Base-by-base conservation (phyloP, 768 basidiomycete species). In the Pleurotus tuoliensis region DNA sequence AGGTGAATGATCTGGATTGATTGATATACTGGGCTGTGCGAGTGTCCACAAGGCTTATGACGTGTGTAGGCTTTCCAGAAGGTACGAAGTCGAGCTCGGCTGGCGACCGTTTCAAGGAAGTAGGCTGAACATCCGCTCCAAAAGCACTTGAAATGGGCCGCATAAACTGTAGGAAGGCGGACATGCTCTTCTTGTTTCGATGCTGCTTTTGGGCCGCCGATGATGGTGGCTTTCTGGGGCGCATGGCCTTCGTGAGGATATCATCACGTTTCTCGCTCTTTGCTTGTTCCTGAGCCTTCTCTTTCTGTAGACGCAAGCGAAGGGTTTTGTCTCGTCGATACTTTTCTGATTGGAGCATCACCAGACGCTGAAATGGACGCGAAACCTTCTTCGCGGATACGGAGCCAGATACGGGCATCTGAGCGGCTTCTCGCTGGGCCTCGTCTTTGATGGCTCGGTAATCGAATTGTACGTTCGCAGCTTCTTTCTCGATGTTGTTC, bases 61-160 rank as follows among this genome's bases (percentile, higher is more conserved):
- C 88, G 44, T 90, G 72, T 22, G 87, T 78, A 0, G 90, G 90
- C 67, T 92, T 93, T 27, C 83, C 79, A n/a, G 77, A 75, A 0
- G 90, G 79, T 5, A 72, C 61, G 63, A 93, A 93, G 65, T 93
- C 89, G 52, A 94, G 73, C 63, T 94, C 90, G 0, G 82, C 80
- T 1, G 88, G 77, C 0, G 87, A 87, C 57, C 79, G 81, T 67
- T 82, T 86, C 3, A 68, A 66, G n/a, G 74, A 64, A 4, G 73
- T 55, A 22, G 76, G 73, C 15, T 77, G 69, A 24, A 78, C 75
- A 48, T 88, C 86, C 45, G 86, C 82, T 16, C 84, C 84, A 64
- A 93, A 93, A 1, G 92, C 92, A 58, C 84, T 92, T 13, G 92
- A 94, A 51, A 92, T 85, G 1, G 91, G 92, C n/a, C 91, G 81